Evolutionary conservation across 805 yeast genomes (phyloP), one percentile per base, ranked within the genome.

Genomic region (Nakazawaea siamensis): DNA sequence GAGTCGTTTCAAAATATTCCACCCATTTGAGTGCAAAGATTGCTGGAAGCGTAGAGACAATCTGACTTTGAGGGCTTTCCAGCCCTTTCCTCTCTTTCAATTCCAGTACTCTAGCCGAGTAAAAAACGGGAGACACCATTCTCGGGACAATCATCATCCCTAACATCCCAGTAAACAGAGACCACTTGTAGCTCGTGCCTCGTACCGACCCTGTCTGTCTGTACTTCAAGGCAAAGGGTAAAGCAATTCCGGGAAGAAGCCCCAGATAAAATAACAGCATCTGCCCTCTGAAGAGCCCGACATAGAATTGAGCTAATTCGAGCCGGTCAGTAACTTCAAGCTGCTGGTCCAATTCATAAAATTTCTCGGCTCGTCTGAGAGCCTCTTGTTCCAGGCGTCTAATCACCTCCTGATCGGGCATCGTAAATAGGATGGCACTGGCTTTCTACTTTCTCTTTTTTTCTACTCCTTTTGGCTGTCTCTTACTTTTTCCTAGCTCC

Each of bases 1-100:
- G 58, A 0, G 82, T 67, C 39, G 62, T 52, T 31, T 62, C 57
- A 50, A 70, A 79, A 50, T 80, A 80, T 17, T 64, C 46, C 27
- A 68, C 57, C 76, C 76, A 72, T 47, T 50, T 56, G 25, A 49
- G 21, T 13, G 48, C 15, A 19, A 40, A 38, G 44, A 50, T 43
- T 27, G 43, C 43, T 15, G 58, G 58, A 3, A 54, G 45, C 4
- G 40, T 43, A 9, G 41, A 33, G 6, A 51, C 37, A 11, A 48
- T 47, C 26, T 44, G 37, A 28, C 40, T 45, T 13, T 50, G 39
- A 4, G 38, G 39, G 8, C 54, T 45, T 7, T 46, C 41, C n/a
- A 43, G 45, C 7, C 56, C 56, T 24, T 44, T 44, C 11, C 44
- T 35, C 9, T 47, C 36, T 18, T 47, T 49, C 20, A 66, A 34